A percentile compares a stretch with the other conserved stretches of the same genome.
Conservation (phyloP, 176 grass and related monocot species). For the Triticum dicoccoides region DNA sequence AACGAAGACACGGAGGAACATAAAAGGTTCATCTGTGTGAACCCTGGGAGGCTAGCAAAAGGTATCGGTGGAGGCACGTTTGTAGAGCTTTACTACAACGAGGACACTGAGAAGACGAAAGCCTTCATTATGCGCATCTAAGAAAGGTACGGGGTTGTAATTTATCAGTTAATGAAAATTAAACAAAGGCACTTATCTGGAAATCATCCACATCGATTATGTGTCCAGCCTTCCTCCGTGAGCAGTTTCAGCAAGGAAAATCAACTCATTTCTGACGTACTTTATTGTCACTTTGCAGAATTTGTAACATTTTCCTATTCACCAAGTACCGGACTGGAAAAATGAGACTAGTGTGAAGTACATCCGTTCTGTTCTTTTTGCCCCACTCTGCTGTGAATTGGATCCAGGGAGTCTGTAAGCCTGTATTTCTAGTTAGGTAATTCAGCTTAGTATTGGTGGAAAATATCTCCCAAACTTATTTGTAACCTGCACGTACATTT, state of each 20-base stretch:
- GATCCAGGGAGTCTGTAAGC: background rate
- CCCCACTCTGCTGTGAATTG: background rate
- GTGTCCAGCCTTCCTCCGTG: background rate
- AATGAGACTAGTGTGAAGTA: background rate
- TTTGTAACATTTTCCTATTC: background rate
- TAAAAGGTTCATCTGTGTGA: conserved; percentile 60
- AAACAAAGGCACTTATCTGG: background rate
- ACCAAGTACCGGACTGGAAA: background rate
- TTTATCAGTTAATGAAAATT: background rate
- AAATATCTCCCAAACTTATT: background rate
- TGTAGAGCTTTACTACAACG: conserved; percentile 72
- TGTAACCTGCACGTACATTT: background rate
- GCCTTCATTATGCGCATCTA: conserved; percentile 86
- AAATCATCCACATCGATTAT: background rate
- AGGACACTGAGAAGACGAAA: conserved; percentile 38
- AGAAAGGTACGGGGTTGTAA: background rate
- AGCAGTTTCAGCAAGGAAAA: background rate
- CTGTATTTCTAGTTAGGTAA: background rate
- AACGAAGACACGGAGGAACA: conserved; percentile 35
- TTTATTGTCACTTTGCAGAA: background rate
- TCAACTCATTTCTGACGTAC: background rate
- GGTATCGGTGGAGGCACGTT: conserved; percentile 94
- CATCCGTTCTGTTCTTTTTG: background rate
- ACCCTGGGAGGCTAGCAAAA: conserved; percentile 86
- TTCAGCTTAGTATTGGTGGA: background rate